Base-by-base conservation (phyloP, 2,329 filamentous ascomycete genomes). In the Bipolaris gigantea region DNA sequence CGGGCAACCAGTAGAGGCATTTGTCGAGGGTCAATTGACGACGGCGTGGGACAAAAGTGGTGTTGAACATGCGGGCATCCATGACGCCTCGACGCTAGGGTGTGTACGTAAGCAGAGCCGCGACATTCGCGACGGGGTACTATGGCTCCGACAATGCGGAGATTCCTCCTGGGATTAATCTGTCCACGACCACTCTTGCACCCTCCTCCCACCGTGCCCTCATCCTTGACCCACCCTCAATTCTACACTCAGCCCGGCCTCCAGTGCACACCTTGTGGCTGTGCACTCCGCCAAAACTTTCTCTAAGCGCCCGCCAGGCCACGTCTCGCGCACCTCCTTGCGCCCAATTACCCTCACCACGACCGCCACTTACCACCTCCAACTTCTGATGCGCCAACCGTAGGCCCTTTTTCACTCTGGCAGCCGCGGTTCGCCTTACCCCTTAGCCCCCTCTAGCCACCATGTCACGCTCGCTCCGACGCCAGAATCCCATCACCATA, bases 401-500 rank as follows among this genome's bases (percentile, higher is more conserved):
- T 74, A 73, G 69, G 64, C 55, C 15, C 44, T 46, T 48, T 45
- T 50, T 51, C 34, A 56, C 48, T 56, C 61, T 63, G 67, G 70
- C 70, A 69, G 57, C 70, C 50, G 55, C 63, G 59, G 64, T 70
- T 64, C 65, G 66, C 66, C 63, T 61, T 48, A 52, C 55, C 48
- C 57, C 46, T 50, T 49, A 34, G 40, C 9, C 23, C 40, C 43
- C 40, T 47, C 36, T 57, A 44, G 48, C 55, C 60, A 55, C 55
- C 72, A 84, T 86, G 83, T 82, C 81, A 71, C 89, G 90, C 77
- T 80, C 81, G 59, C 83, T 93, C 72, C 90, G 90, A 78, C 89
- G 89, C 78, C 85, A 88, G 73, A 94, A 86, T 76, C 88, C 90
- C 60, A 81, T 89, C 70, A 93, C 89, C 50, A 79, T 93, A 60